Base-by-base conservation (phyloP, 2,329 filamentous ascomycete species). In the Calcarisporium arbuscula region DNA sequence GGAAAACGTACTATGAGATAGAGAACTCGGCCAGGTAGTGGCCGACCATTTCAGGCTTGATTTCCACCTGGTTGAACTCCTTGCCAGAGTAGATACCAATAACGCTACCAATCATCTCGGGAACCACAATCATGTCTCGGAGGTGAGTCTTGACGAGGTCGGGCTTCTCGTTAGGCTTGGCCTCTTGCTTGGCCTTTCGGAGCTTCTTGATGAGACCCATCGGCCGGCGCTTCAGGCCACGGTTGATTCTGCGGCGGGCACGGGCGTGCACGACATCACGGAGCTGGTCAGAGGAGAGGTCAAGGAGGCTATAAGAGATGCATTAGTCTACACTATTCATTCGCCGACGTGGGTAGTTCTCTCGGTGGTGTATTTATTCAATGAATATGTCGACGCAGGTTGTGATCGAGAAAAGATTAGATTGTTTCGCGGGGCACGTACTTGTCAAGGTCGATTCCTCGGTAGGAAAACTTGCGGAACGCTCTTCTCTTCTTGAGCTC, bases 121-220 rank as follows among this genome's bases (percentile, higher is more conserved):
- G 92, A 57, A 98, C 92, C 64, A 98, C 82, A 68, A 98, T 95
- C 92, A 98, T 98, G 78, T 98, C 84, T 72, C 90, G 89, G 61
- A 98, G 84, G 70, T 98, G 90, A 47, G 90, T 98, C 85, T 95
- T 95, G 78, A 96, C 90, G 61, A 92, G 79, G 65, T 95, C 89
- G 65, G 90, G 90, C 86, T 96, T 95, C 88, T 96, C 90, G 75
- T 98, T 98, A 66, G 92, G 92, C 77, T 86, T 87, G 58, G 89
- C 89, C 76, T 95, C 88, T 73, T 94, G 87, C 84, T 95, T 95
- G 56, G 92, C 84, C 80, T 95, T 96, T 70, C 92, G 90, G 62
- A 98, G 87, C 83, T 98, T 98, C 87, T 96, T 96, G 82, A 98
- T 96, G 62, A 98, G 78, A 60, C 92, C 92, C 92, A 98, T 96